These are phyloP conservation scores for Russula olivacea DNA, from an alignment of 768 basidiomycete genomes.

Conservation along the genomic window DNA sequence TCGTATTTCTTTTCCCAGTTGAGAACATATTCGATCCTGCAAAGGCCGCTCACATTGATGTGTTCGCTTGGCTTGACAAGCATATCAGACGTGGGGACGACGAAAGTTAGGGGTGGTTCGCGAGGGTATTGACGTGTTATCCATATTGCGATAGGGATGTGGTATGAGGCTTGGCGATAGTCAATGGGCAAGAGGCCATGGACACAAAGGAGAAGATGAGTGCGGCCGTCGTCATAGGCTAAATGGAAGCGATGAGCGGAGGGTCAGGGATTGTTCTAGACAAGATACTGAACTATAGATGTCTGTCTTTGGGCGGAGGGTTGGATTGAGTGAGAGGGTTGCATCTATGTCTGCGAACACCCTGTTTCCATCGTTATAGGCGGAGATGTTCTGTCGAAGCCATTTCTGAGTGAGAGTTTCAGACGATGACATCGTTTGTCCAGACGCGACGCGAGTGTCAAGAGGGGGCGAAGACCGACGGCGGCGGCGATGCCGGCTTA, in stretches of 20 bases:
- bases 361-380: constrained; percentile 51
- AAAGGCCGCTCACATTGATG: constrained; percentile 79
- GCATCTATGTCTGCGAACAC: constrained; percentile 60
- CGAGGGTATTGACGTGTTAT: constrained; percentile 78
- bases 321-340: constrained; percentile 45
- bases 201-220: constrained; percentile 83
- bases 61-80: constrained; percentile 69
- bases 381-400: constrained; percentile 57
- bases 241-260: constrained; percentile 24
- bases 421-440: constrained; percentile 11
- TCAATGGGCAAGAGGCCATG: constrained; percentile 89
- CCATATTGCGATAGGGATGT: constrained; percentile 92
- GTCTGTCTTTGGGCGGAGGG: constrained; percentile 74
- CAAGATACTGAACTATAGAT: constrained; percentile 54
- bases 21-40: constrained; percentile 59
- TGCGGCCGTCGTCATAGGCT: constrained; percentile 94
- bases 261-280: constrained; percentile 14
- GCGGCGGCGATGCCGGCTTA: constrained; percentile 10
- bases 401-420: constrained; percentile 45
- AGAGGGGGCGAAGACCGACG: background rate
- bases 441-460: background rate
- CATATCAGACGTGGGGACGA: constrained; percentile 89
- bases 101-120: constrained; percentile 78
- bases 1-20: constrained; percentile 82
- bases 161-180: constrained; percentile 72